Conservation (phyloP, 805 yeast genomes). For the Metschnikowia anglica region DNA sequence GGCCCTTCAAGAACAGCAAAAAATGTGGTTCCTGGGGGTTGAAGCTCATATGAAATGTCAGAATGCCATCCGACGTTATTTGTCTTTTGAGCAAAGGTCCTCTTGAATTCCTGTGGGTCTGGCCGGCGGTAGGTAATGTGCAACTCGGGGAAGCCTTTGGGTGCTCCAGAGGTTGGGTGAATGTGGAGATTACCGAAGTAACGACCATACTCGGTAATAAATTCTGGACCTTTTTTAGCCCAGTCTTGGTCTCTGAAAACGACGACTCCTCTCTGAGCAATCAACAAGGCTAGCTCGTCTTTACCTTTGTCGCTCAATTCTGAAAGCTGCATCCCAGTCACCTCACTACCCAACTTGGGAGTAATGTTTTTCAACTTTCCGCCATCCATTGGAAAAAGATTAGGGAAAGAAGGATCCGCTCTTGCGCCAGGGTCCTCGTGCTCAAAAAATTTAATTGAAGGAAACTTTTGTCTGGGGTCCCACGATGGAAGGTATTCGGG, state of each 20-base stretch:
- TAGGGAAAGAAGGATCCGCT: conserved; percentile 24
- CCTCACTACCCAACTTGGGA: conserved; percentile 35
- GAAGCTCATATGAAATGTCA: conserved; percentile 37
- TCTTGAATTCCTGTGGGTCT: conserved; percentile 28
- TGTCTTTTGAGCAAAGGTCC: conserved; percentile 29
- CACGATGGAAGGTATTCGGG: conserved; percentile 34
- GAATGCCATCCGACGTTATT: conserved; percentile 39
- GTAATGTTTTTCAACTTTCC: conserved; percentile 24
- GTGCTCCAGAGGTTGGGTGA: conserved; percentile 46
- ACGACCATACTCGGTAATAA: conserved; percentile 32
- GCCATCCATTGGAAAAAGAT: conserved; percentile 23
- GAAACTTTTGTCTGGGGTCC: conserved; percentile 31
- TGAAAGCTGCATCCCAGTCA: conserved; percentile 32
- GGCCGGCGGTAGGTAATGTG: conserved; percentile 37
- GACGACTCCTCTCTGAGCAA: conserved; percentile 37
- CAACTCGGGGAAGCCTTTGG: conserved; percentile 31
- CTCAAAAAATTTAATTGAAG: conserved; percentile 29
- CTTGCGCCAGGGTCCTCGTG: conserved; percentile 31
- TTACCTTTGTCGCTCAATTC: conserved; percentile 27
- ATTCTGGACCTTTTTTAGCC: conserved; percentile 25
- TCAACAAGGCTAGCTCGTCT: conserved; percentile 33
- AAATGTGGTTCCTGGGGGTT: conserved; percentile 36
- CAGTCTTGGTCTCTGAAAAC: conserved; percentile 36
- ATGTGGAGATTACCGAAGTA: conserved; percentile 43
- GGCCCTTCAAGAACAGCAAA: conserved; percentile 39